These are phyloP conservation scores for Sugiyamaella japonica DNA, from an alignment of 1,139 yeast genomes.

Conservation along the genomic window DNA sequence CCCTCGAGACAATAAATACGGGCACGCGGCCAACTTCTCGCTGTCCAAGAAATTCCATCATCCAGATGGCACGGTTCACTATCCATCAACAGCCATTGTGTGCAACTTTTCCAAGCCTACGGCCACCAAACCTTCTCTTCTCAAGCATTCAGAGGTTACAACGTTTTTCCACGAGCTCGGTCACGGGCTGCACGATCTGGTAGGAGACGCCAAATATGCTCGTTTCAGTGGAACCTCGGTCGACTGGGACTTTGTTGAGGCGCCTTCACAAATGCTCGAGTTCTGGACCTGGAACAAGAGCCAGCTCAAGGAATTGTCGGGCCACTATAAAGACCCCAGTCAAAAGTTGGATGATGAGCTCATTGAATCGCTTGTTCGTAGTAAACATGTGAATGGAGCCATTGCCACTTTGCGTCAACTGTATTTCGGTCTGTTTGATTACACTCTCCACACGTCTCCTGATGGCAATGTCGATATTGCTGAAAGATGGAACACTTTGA, in stretches of 20 bases:
- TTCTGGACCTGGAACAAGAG: slow-evolving; percentile 81
- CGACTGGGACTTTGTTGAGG: slow-evolving; percentile 84
- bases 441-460: slow-evolving; percentile 60
- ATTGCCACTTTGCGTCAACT: slow-evolving; percentile 69
- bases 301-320: slow-evolving; percentile 58
- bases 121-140: slow-evolving; percentile 65
- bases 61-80: slow-evolving; percentile 47
- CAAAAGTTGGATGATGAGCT: slow-evolving; percentile 59
- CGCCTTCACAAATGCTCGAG: slow-evolving; percentile 87
- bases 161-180: slow-evolving; percentile 91
- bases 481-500: slow-evolving; percentile 61
- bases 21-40: slow-evolving; percentile 84
- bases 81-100: slow-evolving; percentile 75
- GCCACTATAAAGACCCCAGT: slow-evolving; percentile 61
- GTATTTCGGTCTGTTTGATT: slow-evolving; percentile 75
- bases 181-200: slow-evolving; percentile 79
- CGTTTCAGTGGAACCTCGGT: slow-evolving; percentile 76
- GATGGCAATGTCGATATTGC: slow-evolving; percentile 45
- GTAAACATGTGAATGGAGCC: slow-evolving; percentile 78
- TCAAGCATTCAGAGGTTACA: slow-evolving; percentile 75
- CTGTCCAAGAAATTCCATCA: slow-evolving; percentile 60
- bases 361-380: slow-evolving; percentile 58
- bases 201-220: slow-evolving; percentile 63
- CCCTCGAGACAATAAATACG: slow-evolving; percentile 83
- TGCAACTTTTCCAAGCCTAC: slow-evolving; percentile 85